These are phyloP conservation scores for Plasmodium berghei DNA, from an alignment of 169 alveolate genomes.

Conservation along the genomic window DNA sequence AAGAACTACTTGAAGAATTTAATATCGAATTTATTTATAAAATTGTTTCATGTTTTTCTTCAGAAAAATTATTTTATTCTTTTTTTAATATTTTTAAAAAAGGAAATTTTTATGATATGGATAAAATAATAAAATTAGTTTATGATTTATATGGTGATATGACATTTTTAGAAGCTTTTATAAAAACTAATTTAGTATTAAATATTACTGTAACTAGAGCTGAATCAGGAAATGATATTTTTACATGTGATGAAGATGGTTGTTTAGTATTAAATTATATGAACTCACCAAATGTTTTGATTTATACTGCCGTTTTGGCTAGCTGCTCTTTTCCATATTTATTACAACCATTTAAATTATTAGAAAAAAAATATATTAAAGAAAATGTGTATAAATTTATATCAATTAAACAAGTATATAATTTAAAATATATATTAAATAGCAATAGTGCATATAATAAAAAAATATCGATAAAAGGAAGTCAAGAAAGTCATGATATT, in stretches of 20 bases:
- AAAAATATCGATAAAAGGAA: not conserved
- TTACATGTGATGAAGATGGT: constrained; percentile 75
- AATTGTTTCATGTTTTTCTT: constrained; percentile 75
- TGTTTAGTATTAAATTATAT: constrained; percentile 83
- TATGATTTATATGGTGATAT: constrained; percentile 78
- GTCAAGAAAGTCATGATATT: not conserved
- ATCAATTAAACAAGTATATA: constrained; percentile 40
- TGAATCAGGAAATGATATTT: constrained; percentile 75
- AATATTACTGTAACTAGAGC: constrained; percentile 87
- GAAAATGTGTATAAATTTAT: constrained; percentile 58
- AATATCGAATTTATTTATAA: constrained; percentile 69
- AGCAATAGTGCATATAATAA: constrained; percentile 21
- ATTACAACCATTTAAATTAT: constrained; percentile 77
- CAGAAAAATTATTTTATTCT: constrained; percentile 77
- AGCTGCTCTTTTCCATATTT: constrained; percentile 86
- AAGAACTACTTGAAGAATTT: constrained; percentile 78
- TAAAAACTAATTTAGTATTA: constrained; percentile 84
- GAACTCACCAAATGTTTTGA: constrained; percentile 85
- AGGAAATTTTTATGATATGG: constrained; percentile 82
- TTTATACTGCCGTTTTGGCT: constrained; percentile 86
- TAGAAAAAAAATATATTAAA: constrained; percentile 75
- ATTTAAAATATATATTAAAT: constrained; percentile 36
- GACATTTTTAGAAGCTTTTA: constrained; percentile 87
- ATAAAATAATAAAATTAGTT: constrained; percentile 57
- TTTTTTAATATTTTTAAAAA: constrained; percentile 76